Base-by-base conservation (phyloP, 2,329 filamentous ascomycete genomes). In the Microcyclosporella mali region DNA sequence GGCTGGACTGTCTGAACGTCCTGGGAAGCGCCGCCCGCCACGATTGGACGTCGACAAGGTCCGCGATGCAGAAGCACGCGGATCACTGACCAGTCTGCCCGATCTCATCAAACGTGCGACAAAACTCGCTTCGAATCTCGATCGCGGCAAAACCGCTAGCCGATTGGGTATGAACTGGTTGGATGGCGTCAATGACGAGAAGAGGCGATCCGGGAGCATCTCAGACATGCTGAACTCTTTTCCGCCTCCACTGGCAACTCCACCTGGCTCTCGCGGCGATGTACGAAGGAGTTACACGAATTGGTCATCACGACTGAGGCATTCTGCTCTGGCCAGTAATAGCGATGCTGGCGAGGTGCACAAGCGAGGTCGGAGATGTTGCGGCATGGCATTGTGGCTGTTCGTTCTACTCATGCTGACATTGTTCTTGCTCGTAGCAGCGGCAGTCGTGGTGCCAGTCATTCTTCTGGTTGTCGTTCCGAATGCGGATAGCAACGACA, bases 51-150 rank as follows among this genome's bases (percentile, higher is more conserved):
- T 95, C 17, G 82, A 89, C 58, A 85, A 85, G 3, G 85, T 94
- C 3, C 78, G 81, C 51, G 81, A 84, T 39, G 85, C 86, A 12
- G 88, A 95, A 64, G 79, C 84, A 1, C 79, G 92, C 58, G 89
- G 88, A 3, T 95, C 89, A 61, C 72, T 95, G 50, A 97, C 92
- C 1, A 95, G 89, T 65, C 70, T 98, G 46, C 85, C 89, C 0
- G 92, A 97, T 62, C 70, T 98, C 47, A 97, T 98, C 53, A 77
- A 81, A 57, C 79, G 92, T 55, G 92, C 92, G 9, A 97, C 90
- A 0, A 81, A 80, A 52, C 70, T 97, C 29, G 90, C 89, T 12
- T 79, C 86, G 0, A 88, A 94, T 66, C 81, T 98, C 45, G 90
- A 97, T 57, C 82, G 82, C 52, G 90, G 90, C 10, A 82, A 69